These are phyloP conservation scores for Fusarium bulbicola DNA, from an alignment of 2,329 filamentous ascomycete genomes.

Conservation along the genomic window DNA sequence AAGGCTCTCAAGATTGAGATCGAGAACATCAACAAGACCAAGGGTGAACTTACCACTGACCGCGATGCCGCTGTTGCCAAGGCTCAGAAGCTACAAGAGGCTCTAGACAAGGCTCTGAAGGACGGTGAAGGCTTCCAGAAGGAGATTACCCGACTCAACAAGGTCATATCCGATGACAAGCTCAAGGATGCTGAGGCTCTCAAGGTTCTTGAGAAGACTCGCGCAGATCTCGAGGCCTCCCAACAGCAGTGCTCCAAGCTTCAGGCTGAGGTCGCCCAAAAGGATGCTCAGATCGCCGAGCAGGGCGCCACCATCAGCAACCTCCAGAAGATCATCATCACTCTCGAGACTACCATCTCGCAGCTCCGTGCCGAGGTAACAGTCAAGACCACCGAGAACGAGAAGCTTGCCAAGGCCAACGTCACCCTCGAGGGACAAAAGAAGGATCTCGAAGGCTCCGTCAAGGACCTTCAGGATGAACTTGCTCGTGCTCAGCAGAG, in stretches of 20 bases:
- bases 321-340: background rate
- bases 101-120: background rate
- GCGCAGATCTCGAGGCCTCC: background rate
- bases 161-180: background rate
- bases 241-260: background rate
- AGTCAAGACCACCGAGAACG: background rate
- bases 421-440: background rate
- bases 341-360: background rate
- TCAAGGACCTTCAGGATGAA: background rate
- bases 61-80: fast-evolving
- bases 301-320: background rate
- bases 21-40: background rate
- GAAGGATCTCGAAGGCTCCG: background rate
- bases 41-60: background rate
- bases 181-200: background rate
- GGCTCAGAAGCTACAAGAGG: background rate
- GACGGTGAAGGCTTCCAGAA: background rate
- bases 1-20: background rate
- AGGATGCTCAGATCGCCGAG: background rate
- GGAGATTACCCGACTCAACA: background rate
- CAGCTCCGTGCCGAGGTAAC: background rate
- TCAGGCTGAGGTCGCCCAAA: background rate
- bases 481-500: background rate
- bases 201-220: background rate
- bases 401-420: background rate